Evolutionary conservation across 192 early-diverging fungal genomes (phyloP), one percentile per base, ranked within the genome.

Genomic region (Umbelopsis sp.): DNA sequence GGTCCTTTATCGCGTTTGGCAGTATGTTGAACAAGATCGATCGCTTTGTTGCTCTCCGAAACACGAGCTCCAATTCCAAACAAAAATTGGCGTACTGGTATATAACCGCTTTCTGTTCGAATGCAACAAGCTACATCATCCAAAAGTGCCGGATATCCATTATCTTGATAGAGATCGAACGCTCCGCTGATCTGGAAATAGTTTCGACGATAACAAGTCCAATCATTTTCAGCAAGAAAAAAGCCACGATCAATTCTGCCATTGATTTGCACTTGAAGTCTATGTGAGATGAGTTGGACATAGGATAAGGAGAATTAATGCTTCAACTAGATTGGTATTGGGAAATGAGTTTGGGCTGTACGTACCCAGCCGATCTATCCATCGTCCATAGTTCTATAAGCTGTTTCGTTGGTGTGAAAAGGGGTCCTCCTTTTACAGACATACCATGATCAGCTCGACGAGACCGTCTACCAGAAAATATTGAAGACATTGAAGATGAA

Each of bases 1-100:
- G 94, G 94, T 1, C 95, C 95, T 76, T 96, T 96, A 77, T 97
- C 95, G 44, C 96, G 89, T 75, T 98, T 98, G 22, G 95, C 86
- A 11, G 92, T 96, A 70, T 92, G 92, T 79, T 94, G 93, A 18
- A 95, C 86, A 15, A 95, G 80, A 48, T 95, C 94, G 27, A 97
- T 90, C 15, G 75, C 61, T 66, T 87, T 87, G 48, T 87, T 85
- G 50, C 80, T 82, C 65, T 84, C 86, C 8, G 86, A 80, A 1
- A 93, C 86, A 4, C 87, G 85, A 10, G 95, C 91, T 0, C 86
- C 81, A 41, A 95, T 89, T 18, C 92, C 92, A 22, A 96, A 72
- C 3, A 87, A 66, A 74, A 97, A 98, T 41, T 83, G 78, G 7
- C 74, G 72, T 7, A 96, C 86, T 22, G 80, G 83, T 37, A 84